phyloP scores from a whole-genome alignment of 441 rosid genomes.

The Populus hybrid region DNA sequence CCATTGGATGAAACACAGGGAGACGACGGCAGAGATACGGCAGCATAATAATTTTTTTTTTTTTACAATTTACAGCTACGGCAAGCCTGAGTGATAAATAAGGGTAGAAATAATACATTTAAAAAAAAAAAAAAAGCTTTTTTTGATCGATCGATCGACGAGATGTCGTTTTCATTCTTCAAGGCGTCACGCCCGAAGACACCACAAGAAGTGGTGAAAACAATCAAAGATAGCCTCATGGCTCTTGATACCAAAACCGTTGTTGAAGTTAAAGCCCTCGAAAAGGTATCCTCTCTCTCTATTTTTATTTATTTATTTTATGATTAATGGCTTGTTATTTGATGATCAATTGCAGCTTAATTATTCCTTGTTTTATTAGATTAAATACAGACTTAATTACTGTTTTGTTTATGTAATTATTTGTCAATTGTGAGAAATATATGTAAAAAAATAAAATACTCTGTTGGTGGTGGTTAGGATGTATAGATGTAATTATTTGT shows the following conservation, averaged over 20 bases:
- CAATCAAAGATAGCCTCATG: slow-evolving; percentile 76
- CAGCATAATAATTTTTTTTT: no score
- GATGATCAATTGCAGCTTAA: not conserved
- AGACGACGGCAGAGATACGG: no score
- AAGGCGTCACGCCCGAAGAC: slow-evolving; percentile 90
- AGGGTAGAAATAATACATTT: not conserved
- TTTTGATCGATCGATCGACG: slow-evolving; percentile 4
- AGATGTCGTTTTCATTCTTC: slow-evolving; percentile 92
- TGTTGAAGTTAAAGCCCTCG: slow-evolving; percentile 90
- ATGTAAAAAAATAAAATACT: no score
- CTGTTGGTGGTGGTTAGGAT: not conserved
- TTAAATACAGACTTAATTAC: not conserved
- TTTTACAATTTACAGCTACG: not conserved
- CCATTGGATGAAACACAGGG: no score
- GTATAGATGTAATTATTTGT: not conserved
- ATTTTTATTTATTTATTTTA: not conserved
- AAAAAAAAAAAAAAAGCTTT: not conserved
- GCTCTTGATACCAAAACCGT: slow-evolving; percentile 92
- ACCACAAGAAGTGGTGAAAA: slow-evolving; percentile 75
- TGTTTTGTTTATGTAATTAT: not conserved
- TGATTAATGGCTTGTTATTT: not conserved
- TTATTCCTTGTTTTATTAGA: not conserved
- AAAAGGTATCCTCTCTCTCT: slow-evolving; percentile 48
- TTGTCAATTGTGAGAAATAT: not conserved
- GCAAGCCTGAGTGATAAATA: not conserved